Evolutionary conservation across 2,329 filamentous ascomycete genomes (phyloP).

Genomic region (Colletotrichum tropicale): DNA sequence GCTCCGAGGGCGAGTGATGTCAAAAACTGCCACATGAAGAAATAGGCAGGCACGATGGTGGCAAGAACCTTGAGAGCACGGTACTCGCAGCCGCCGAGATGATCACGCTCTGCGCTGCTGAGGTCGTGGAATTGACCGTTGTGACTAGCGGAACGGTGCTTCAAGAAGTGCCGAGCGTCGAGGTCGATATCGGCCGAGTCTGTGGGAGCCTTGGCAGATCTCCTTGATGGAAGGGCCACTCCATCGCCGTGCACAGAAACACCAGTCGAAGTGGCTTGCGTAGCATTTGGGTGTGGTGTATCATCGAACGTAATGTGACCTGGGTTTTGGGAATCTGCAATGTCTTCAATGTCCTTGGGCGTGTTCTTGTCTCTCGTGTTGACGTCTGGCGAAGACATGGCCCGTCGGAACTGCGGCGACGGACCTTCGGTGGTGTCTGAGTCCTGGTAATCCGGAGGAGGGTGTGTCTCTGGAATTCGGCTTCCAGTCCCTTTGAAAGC

Average conservation of each 20-base stretch:
- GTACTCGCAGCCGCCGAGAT: constrained; percentile 68
- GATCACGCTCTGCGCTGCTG: constrained; percentile 55
- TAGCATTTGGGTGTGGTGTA: neutral
- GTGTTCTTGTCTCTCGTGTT: neutral
- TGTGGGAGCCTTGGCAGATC: constrained; percentile 33
- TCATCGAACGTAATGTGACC: neutral
- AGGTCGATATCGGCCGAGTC: neutral
- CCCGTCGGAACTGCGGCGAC: neutral
- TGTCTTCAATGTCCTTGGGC: neutral
- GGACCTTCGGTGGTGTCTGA: neutral
- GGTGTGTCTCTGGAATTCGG: neutral
- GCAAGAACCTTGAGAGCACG: constrained; percentile 64
- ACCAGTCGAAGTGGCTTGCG: neutral
- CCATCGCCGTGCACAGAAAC: neutral
- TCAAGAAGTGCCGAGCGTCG: neutral
- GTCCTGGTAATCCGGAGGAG: neutral
- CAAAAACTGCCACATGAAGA: constrained; percentile 61
- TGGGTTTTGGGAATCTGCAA: neutral
- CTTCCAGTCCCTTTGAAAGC: neutral
- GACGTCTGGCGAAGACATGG: neutral
- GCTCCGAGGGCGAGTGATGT: constrained; percentile 63
- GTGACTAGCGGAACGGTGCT: constrained; percentile 33
- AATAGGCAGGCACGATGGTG: constrained; percentile 66
- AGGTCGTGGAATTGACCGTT: constrained; percentile 62
- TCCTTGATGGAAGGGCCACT: neutral